Conservation (phyloP, 1,139 yeast species). For the Geotrichum siamense region DNA sequence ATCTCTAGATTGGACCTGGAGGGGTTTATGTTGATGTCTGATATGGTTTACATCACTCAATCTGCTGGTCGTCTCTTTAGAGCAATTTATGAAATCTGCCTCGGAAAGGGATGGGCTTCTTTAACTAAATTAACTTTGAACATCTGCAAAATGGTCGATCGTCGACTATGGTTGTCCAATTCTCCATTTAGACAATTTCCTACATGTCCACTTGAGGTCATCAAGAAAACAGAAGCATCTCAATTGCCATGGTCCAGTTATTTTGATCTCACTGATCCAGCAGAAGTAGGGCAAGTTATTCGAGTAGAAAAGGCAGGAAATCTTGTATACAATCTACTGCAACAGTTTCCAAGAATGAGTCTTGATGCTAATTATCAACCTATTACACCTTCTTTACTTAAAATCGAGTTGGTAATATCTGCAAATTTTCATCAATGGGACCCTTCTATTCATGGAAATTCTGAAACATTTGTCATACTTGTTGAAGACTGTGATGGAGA, state of each 20-base stretch:
- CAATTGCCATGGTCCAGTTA: constrained; percentile 79
- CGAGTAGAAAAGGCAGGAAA: constrained; percentile 63
- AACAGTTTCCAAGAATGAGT: constrained; percentile 63
- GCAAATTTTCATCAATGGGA: constrained; percentile 77
- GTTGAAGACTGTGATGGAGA: constrained; percentile 88
- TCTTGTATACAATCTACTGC: constrained; percentile 52
- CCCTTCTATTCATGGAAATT: constrained; percentile 48
- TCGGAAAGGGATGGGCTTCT: constrained; percentile 66
- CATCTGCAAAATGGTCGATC: constrained; percentile 73
- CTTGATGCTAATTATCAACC: constrained; percentile 65
- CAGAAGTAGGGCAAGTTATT: constrained; percentile 76
- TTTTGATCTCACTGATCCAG: constrained; percentile 54
- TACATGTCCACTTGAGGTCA: constrained; percentile 57
- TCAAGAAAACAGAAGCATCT: constrained; percentile 70
- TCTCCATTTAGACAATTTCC: constrained; percentile 84
- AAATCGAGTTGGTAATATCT: constrained; percentile 56
- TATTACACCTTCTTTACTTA: constrained; percentile 57
- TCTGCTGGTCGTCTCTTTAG: constrained; percentile 85
- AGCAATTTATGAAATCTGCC: constrained; percentile 75
- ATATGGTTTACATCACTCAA: constrained; percentile 88
- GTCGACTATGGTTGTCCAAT: constrained; percentile 74
- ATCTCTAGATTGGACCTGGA: constrained; percentile 68
- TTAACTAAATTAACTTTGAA: constrained; percentile 53
- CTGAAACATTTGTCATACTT: constrained; percentile 59
- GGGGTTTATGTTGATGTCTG: constrained; percentile 88